Evolutionary conservation across 2,329 filamentous ascomycete species (phyloP).

Genomic region (Whalleya microplaca): DNA sequence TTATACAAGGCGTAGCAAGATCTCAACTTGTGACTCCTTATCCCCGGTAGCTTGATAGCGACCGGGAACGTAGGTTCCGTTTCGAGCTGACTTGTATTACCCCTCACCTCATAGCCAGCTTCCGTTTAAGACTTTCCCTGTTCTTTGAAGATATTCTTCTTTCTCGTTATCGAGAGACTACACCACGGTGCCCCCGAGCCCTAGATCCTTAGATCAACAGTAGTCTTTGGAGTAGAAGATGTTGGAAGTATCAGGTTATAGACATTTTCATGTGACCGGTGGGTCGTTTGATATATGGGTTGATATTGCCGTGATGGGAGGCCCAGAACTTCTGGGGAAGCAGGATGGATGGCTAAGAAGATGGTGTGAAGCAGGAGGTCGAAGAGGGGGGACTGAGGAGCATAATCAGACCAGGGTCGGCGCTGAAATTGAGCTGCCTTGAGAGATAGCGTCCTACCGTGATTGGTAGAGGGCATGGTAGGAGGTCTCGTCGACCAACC

Average conservation of each 20-base stretch:
- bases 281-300: slow-evolving; percentile 30
- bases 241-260: slow-evolving; percentile 23
- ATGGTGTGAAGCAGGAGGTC: slow-evolving; percentile 38
- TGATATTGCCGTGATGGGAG: slow-evolving; percentile 24
- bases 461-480: slow-evolving; percentile 31
- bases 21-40: slow-evolving; percentile 19
- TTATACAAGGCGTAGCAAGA: slow-evolving; percentile 20
- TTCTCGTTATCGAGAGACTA: slow-evolving; percentile 20
- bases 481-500: slow-evolving; percentile 39
- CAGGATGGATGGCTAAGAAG: slow-evolving; percentile 31
- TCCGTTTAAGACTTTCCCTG: slow-evolving; percentile 30
- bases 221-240: slow-evolving; percentile 10
- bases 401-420: slow-evolving; percentile 21
- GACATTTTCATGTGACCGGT: slow-evolving; percentile 41
- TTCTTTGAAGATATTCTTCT: slow-evolving; percentile 9
- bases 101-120: slow-evolving; percentile 28
- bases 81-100: slow-evolving; percentile 21
- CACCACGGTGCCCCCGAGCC: slow-evolving; percentile 11
- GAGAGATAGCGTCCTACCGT: slow-evolving; percentile 12
- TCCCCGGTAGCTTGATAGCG: slow-evolving; percentile 21
- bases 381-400: slow-evolving; percentile 26
- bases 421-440: slow-evolving; percentile 11
- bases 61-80: slow-evolving; percentile 27
- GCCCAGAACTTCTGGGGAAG: slow-evolving; percentile 38
- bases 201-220: slow-evolving; percentile 20